These are phyloP conservation scores for Daldinia childiae DNA, from an alignment of 495 filamentous ascomycete genomes.

Conservation along the genomic window DNA sequence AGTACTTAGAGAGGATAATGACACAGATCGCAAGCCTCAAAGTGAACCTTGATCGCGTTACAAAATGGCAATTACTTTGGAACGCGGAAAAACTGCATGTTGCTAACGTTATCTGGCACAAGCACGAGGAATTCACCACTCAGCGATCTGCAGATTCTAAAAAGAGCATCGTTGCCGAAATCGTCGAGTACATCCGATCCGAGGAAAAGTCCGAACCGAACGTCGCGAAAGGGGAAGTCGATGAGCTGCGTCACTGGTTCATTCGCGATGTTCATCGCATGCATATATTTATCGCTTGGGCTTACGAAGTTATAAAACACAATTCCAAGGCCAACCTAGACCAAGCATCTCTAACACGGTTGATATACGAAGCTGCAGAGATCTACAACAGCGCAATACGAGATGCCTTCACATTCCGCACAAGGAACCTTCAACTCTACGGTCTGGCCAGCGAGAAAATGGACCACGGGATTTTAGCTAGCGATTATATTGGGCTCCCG, in stretches of 20 bases:
- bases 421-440: slow-evolving; percentile 71
- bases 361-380: slow-evolving; percentile 80
- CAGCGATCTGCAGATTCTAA: slow-evolving; percentile 55
- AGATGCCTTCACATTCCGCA: slow-evolving; percentile 78
- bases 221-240: slow-evolving; percentile 68
- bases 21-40: slow-evolving; percentile 66
- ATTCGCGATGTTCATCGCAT: slow-evolving; percentile 76
- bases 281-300: slow-evolving; percentile 79
- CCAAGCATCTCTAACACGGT: slow-evolving; percentile 56
- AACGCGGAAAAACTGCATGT: slow-evolving; percentile 89
- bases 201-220: slow-evolving; percentile 71
- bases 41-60: slow-evolving; percentile 64
- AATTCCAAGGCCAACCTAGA: slow-evolving; percentile 66
- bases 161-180: slow-evolving; percentile 69
- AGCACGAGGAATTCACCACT: slow-evolving; percentile 68
- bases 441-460: slow-evolving; percentile 70
- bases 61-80: slow-evolving; percentile 85
- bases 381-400: slow-evolving; percentile 76
- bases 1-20: slow-evolving; percentile 76
- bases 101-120: slow-evolving; percentile 82
- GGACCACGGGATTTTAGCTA: slow-evolving; percentile 71
- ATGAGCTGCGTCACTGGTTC: slow-evolving; percentile 83
- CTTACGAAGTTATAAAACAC: slow-evolving; percentile 74
- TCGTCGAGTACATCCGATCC: slow-evolving; percentile 74
- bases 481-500: slow-evolving; percentile 69